Conservation (phyloP, 78 protist species). For the Dictyostelium capitatum region DNA sequence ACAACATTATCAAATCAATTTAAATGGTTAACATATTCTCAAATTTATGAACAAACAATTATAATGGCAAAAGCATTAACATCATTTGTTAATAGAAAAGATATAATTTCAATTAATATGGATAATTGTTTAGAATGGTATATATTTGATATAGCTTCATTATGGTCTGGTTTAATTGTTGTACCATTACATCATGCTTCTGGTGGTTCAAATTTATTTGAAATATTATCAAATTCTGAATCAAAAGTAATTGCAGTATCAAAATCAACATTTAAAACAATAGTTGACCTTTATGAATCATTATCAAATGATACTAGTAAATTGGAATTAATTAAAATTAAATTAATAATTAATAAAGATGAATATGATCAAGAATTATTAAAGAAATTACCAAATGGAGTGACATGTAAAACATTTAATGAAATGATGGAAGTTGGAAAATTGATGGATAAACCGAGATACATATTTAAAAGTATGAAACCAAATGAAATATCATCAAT, state of each 20-base stretch:
- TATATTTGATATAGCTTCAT: constrained; percentile 15
- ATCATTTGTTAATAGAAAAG: neutral
- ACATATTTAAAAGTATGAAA: neutral
- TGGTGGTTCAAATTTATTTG: neutral
- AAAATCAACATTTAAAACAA: neutral
- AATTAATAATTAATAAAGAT: constrained; percentile 20
- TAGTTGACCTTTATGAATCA: constrained; percentile 2
- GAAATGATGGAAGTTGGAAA: constrained; percentile 35
- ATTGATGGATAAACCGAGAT: neutral
- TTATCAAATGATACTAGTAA: neutral
- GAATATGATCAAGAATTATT: neutral
- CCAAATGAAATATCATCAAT: neutral
- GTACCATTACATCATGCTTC: constrained; percentile 52
- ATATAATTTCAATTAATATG: constrained; percentile 12
- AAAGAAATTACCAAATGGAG: neutral
- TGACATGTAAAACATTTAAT: neutral
- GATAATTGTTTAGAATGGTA: constrained; percentile 63
- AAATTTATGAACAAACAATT: neutral
- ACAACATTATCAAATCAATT: neutral
- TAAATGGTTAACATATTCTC: constrained; percentile 21
- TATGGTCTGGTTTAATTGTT: constrained; percentile 3
- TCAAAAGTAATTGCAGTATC: neutral
- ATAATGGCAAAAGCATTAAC: neutral
- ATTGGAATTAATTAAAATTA: neutral
- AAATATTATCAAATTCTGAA: constrained; percentile 20